Evolutionary conservation across 179 eudicot species (phyloP).

Genomic region (Nepenthes alata): DNA sequence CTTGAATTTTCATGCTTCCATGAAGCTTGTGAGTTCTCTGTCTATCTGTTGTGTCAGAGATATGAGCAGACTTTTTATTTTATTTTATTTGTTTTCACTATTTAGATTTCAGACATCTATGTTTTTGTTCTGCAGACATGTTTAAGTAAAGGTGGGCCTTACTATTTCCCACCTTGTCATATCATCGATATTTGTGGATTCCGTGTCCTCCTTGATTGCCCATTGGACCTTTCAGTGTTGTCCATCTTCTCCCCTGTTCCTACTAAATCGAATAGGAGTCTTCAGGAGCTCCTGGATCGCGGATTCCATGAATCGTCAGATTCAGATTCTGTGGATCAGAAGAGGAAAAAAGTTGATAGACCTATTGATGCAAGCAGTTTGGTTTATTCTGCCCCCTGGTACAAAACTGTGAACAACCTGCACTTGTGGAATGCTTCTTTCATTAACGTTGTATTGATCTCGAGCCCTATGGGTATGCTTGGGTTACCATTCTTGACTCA

Average conservation of each 20-base stretch:
- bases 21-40: conserved; percentile 28
- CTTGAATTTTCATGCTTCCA: conserved; percentile 3
- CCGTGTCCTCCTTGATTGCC: conserved; percentile 65
- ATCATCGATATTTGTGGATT: conserved; percentile 50
- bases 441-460: conserved; percentile 57
- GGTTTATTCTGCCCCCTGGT: conserved; percentile 53
- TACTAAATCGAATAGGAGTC: conserved; percentile 11
- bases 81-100: neutral
- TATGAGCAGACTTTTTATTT: neutral
- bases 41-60: neutral
- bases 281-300: conserved; percentile 19
- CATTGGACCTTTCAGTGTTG: conserved; percentile 76
- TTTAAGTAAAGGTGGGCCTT: conserved; percentile 60
- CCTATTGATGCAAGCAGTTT: conserved; percentile 26
- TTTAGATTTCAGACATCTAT: neutral
- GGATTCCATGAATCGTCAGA: conserved; percentile 10
- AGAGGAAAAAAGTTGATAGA: conserved; percentile 33
- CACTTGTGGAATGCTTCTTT: conserved; percentile 49
- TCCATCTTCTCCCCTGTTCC: conserved; percentile 57
- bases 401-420: conserved; percentile 47
- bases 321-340: conserved; percentile 11
- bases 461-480: conserved; percentile 86
- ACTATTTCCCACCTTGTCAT: conserved; percentile 67
- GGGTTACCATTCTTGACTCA: conserved; percentile 82
- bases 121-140: conserved; percentile 41